Conservation (phyloP, 768 basidiomycete genomes). For the Phylloporus sp. region DNA sequence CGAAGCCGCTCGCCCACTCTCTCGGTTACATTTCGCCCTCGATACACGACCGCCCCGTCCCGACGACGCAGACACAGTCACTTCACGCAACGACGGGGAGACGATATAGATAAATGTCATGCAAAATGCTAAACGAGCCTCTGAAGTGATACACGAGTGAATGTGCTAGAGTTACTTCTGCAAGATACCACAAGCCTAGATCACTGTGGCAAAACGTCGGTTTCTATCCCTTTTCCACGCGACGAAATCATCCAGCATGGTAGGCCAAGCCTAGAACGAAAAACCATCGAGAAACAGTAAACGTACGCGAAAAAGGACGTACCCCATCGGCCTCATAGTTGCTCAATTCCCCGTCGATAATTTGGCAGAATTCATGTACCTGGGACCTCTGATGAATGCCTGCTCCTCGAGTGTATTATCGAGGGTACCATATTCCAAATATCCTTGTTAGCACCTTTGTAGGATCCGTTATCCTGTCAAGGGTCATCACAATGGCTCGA, state of each 20-base stretch:
- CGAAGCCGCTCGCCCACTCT: slow-evolving; percentile 7
- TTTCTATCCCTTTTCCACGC: slow-evolving; percentile 48
- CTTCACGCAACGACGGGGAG: not conserved
- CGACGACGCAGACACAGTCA: not conserved
- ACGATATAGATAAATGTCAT: not conserved
- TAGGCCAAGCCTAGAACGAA: slow-evolving; percentile 67
- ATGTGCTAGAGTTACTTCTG: slow-evolving; percentile 10
- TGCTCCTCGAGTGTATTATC: not conserved
- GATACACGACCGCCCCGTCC: not conserved
- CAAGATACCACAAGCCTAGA: slow-evolving; percentile 14
- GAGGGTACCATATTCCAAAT: slow-evolving; percentile 71
- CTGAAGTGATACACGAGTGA: slow-evolving; percentile 1
- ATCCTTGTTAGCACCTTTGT: slow-evolving; percentile 80
- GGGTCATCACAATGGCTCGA: not conserved
- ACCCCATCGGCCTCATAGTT: slow-evolving; percentile 78
- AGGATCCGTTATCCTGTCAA: slow-evolving; percentile 43
- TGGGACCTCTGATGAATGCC: slow-evolving; percentile 24
- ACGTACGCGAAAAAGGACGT: slow-evolving; percentile 22
- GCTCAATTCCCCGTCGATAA: slow-evolving; percentile 51
- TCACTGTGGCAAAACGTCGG: slow-evolving; percentile 4
- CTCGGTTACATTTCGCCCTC: slow-evolving; percentile 22
- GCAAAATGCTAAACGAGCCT: not conserved
- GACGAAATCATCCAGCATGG: slow-evolving; percentile 75
- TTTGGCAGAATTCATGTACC: slow-evolving; percentile 74
- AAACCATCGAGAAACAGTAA: not conserved